Evolutionary conservation across 2,329 filamentous ascomycete species (phyloP).

Genomic region (Colletotrichum sp.): DNA sequence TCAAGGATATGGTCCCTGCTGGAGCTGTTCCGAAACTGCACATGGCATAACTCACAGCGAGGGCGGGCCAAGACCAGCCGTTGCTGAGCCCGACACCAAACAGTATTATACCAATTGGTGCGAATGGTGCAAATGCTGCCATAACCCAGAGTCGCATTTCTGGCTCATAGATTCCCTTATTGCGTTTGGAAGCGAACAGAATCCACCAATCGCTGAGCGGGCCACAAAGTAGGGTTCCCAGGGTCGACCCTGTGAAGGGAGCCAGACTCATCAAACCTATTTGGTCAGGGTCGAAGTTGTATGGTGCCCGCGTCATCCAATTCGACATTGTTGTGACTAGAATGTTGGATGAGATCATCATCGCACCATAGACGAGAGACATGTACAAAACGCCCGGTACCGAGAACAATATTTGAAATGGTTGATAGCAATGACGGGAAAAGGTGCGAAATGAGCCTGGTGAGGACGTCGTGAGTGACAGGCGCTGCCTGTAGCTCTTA

Average conservation of each 20-base stretch:
- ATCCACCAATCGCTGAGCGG: constrained; percentile 40
- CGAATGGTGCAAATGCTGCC: constrained; percentile 32
- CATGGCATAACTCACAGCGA: constrained; percentile 41
- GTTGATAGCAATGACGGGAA: constrained; percentile 37
- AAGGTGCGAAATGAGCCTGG: constrained; percentile 19
- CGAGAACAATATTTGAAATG: constrained; percentile 36
- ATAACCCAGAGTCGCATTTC: constrained; percentile 47
- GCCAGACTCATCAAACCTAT: constrained; percentile 44
- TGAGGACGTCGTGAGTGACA: background rate
- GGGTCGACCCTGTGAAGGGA: constrained; percentile 40
- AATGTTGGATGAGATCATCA: constrained; percentile 41
- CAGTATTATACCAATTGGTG: constrained; percentile 29
- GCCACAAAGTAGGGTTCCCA: constrained; percentile 37
- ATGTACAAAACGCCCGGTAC: constrained; percentile 43
- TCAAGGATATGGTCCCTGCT: constrained; percentile 36
- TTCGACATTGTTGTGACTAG: constrained; percentile 24
- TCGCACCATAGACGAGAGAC: constrained; percentile 38
- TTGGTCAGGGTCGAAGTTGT: constrained; percentile 39
- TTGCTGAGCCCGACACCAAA: background rate
- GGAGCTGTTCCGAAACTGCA: constrained; percentile 39
- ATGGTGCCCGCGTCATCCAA: constrained; percentile 32
- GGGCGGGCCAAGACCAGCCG: background rate
- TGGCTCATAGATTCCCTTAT: constrained; percentile 45
- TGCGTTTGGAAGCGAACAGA: constrained; percentile 36
- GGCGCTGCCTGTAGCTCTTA: background rate